phyloP scores from a whole-genome alignment of 306 rosid species.

The Abrus precatorius region DNA sequence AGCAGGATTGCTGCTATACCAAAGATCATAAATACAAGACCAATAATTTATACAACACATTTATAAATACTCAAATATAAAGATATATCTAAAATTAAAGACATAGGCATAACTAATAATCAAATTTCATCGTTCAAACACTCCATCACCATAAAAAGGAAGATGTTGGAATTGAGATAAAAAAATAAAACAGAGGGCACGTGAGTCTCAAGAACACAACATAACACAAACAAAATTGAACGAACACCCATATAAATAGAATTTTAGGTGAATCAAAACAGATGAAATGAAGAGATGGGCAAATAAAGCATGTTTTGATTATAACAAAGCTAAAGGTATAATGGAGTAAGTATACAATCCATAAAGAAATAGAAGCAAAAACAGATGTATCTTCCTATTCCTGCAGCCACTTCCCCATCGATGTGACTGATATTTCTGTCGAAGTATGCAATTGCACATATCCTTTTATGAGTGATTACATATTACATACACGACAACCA shows the following conservation, averaged over 20 bases:
- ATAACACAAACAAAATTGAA: neutral
- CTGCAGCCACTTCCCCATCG: neutral
- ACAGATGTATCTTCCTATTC: neutral
- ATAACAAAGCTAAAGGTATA: neutral
- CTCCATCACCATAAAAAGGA: neutral
- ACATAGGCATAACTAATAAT: neutral
- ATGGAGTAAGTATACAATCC: slow-evolving; percentile 15
- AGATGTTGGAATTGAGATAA: neutral
- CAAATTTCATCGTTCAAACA: neutral
- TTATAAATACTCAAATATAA: neutral
- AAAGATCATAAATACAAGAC: neutral
- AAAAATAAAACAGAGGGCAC: neutral
- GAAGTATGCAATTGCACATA: neutral
- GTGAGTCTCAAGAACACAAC: neutral
- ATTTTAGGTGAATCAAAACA: neutral
- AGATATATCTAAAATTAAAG: neutral
- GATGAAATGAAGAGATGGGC: neutral
- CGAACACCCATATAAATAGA: neutral
- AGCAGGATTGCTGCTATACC: neutral
- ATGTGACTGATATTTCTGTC: neutral
- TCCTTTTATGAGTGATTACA: neutral
- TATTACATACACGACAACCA: slow-evolving; percentile 9
- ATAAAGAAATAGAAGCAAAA: neutral
- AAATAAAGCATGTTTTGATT: neutral
- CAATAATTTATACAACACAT: neutral